Evolutionary conservation across 2,329 filamentous ascomycete genomes (phyloP).

Genomic region (Magnaporthales sp.): DNA sequence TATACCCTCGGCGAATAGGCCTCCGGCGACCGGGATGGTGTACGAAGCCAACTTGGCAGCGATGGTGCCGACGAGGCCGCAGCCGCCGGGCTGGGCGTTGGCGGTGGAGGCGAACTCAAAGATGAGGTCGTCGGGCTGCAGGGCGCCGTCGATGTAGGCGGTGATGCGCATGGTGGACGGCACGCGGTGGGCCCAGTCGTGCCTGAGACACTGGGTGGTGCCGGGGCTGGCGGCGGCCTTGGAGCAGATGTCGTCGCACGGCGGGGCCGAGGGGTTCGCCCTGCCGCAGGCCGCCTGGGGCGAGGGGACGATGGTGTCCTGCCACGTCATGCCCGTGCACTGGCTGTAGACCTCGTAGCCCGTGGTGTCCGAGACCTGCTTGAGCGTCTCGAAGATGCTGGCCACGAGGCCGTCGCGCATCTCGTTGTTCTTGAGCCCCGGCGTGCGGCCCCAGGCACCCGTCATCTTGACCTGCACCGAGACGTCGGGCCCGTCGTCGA

Average conservation of each 20-base stretch:
- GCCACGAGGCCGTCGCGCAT: constrained; percentile 2
- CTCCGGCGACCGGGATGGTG: background rate
- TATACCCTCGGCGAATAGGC: background rate
- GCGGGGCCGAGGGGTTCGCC: background rate
- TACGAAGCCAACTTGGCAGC: background rate
- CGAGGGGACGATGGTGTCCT: background rate
- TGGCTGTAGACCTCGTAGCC: constrained; percentile 2
- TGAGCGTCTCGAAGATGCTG: background rate
- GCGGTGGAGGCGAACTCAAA: background rate
- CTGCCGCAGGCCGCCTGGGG: background rate
- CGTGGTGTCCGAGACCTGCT: background rate
- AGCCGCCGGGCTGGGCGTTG: background rate
- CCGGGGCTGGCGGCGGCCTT: background rate
- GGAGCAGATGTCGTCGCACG: background rate
- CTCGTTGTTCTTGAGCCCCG: background rate
- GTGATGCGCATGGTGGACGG: background rate
- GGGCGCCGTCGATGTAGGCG: background rate
- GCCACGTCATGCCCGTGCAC: background rate
- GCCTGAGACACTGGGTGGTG: background rate
- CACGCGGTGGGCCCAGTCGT: background rate
- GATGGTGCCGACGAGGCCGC: background rate
- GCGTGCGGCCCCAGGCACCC: constrained; percentile 1
- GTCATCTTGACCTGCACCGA: background rate
- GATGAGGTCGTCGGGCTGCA: constrained; percentile 2
- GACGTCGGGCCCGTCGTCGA: background rate